Base-by-base conservation (phyloP, 345 rosid genomes). In the Eucalyptus globulus region DNA sequence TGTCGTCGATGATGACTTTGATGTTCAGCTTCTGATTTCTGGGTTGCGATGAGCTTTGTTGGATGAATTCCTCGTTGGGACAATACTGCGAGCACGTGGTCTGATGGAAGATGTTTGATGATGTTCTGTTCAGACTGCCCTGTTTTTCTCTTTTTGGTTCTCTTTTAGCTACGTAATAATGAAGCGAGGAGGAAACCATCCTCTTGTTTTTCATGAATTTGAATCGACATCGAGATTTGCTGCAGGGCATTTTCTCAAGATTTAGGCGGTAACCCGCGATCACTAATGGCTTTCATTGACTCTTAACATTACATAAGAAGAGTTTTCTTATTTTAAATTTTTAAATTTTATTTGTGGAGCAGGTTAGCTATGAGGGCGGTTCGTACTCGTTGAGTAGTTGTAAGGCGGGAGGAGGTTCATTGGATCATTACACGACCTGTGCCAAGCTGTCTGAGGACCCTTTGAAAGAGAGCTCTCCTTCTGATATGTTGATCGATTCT, bases 401-500 rank as follows among this genome's bases (percentile, higher is more conserved):
- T 83, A 89, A 67, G 54, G 67, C 7, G 3, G 83, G 76, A 37
- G 62, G 67, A 37, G 62, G 67, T 69, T 40, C 31, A 47, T 2
- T 31, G 58, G 87, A 88, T 80, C 24, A 86, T 88, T 88, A 87
- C 49, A 58, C 93, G 14, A 93, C 94, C 83, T 91, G 93, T 92
- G 94, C 93, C 37, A 91, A 92, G 87, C 87, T 93, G 54, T 80
- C 92, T 5, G 95, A 95, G 80, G 94, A 95, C 86, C 90, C 89
- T 43, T 86, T 67, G 1, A 92, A 92, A 91, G 93, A 85, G 65
- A 88, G 69, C 40, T 51, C 90, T 44, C 92, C 90, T 89, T 95
- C 99, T 5, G 97, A 97, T 90, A 98, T 95, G 98, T 90, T 98
- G 90, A 49, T 95, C 88, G 99, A 98, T 93, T 93, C 96, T 19